Percentiles rank a stretch among this genome's conserved stretches.
Conservation (phyloP, 139 green algal species). For the Picochlorum sp. region DNA sequence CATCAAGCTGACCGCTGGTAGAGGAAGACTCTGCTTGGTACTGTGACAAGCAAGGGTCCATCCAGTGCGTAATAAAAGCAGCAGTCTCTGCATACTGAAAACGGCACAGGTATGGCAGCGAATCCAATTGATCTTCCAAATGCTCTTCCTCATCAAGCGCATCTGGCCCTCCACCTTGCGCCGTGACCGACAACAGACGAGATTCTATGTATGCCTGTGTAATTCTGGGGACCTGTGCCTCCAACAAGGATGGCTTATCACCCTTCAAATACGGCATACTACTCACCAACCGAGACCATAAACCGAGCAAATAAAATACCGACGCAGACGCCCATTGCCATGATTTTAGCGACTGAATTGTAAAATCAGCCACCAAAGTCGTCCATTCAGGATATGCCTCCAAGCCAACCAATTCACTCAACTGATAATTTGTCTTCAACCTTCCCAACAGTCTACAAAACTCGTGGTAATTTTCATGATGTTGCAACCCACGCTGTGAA, state of each 20-base stretch:
- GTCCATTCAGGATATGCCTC: conserved; percentile 94
- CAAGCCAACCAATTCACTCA: conserved; percentile 72
- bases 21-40: conserved; percentile 25
- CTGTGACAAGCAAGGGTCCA: conserved; percentile 67
- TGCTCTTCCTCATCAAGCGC: conserved; percentile 90
- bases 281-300: conserved; percentile 85
- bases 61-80: conserved; percentile 53
- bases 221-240: conserved; percentile 88
- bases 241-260: conserved; percentile 80
- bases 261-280: conserved; percentile 93
- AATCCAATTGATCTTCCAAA: conserved; percentile 87
- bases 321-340: conserved; percentile 76
- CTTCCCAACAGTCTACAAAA: conserved; percentile 90
- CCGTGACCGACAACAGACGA: conserved; percentile 65
- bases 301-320: conserved; percentile 85
- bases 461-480: conserved; percentile 96
- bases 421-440: conserved; percentile 98
- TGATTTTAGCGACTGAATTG: conserved; percentile 61
- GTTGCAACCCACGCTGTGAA: conserved; percentile 56
- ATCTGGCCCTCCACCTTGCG: conserved; percentile 56
- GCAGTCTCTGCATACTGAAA: conserved; percentile 86
- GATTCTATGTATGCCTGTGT: conserved; percentile 83
- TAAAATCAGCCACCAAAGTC: conserved; percentile 84
- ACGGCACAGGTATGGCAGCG: conserved; percentile 80
- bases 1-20: conserved; percentile 15